Base-by-base conservation (phyloP, 148 eudicot genomes). In the Silene uniflora region DNA sequence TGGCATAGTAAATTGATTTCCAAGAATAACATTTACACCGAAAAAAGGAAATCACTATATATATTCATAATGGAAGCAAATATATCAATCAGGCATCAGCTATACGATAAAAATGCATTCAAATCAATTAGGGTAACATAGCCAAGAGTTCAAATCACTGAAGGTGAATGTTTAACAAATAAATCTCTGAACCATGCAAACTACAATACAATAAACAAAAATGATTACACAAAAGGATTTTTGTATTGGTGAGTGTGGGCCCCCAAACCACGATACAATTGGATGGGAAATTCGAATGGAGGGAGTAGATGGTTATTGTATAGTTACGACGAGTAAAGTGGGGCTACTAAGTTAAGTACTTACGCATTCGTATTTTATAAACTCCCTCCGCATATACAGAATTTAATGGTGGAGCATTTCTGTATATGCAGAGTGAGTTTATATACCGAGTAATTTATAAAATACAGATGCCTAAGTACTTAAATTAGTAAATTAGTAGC, bases 1-100 rank as follows among this genome's bases (percentile, higher is more conserved):
- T 13, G 54, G 71, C 75, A 69, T 75, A 79, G 64, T 23, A 62
- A 78, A 66, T 27, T 79, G 22, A 66, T 32, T 25, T 29, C 24
- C 24, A 52, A 56, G 66, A 54, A 69, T 18, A 62, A 47, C 22
- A 49, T 27, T 10, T 18, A 69, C 35, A 62, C 46, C 13, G 7
- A 62, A 47, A 13, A 44, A 24, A 42, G 65, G 16, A 58, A 42
- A 4, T 56, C 25, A 32, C 35, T 23, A 69, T 27, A 39, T 67
- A 39, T 6, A 39, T 39, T 23, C 10, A 19, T 35, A 27, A 67
- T 18, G 0, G 13, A 69, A 46, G 29, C 59, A 54, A 35, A 66
- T n/a, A 54, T 59, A 21, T 55, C 32, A 66, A 25, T 44, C 69
- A 21, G 23, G 7, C 14, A 23, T 18, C 69, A 21, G 23, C 13